Percentiles rank a stretch among this genome's conserved stretches.
These are phyloP conservation scores for Diaporthe longicolla DNA, from an alignment of 2,329 filamentous ascomycete genomes.

Conservation along the genomic window DNA sequence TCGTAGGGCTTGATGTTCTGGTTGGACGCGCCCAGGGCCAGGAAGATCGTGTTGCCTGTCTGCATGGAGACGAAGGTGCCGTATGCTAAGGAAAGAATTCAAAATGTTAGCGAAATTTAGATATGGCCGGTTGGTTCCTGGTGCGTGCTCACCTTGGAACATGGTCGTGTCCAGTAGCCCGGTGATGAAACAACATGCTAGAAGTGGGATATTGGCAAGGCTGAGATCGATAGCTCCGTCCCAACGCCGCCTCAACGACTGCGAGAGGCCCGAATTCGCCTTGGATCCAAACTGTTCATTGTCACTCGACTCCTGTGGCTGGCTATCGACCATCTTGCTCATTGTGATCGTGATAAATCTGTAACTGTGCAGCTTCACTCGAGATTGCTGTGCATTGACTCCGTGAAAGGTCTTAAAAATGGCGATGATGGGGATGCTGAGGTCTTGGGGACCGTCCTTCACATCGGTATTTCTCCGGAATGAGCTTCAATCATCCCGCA, in stretches of 20 bases:
- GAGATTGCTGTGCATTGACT: no score
- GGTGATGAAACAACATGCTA: slow-evolving; percentile 44
- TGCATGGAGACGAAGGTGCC: slow-evolving; percentile 60
- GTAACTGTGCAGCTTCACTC: background rate
- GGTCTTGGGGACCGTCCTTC: background rate
- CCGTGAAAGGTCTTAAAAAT: background rate
- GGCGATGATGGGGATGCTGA: background rate
- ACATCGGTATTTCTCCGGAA: slow-evolving; percentile 2
- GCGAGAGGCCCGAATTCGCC: background rate
- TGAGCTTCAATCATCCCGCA: background rate
- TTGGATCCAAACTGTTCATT: background rate
- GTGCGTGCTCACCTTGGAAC: slow-evolving; percentile 43
- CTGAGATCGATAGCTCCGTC: slow-evolving; percentile 32
- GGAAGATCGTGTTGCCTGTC: slow-evolving; percentile 58
- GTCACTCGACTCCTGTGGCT: background rate
- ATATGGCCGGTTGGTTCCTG: background rate
- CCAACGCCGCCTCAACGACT: background rate
- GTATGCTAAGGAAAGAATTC: slow-evolving; percentile 50
- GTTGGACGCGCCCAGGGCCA: slow-evolving; percentile 57
- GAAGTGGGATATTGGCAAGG: slow-evolving; percentile 41
- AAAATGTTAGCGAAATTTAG: background rate
- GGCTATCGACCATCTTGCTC: background rate
- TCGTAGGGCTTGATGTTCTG: slow-evolving; percentile 57
- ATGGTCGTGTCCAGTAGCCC: slow-evolving; percentile 45
- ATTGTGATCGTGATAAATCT: background rate